These are phyloP conservation scores for Xerocomus potaroensis DNA, from an alignment of 768 basidiomycete species.

Conservation along the genomic window DNA sequence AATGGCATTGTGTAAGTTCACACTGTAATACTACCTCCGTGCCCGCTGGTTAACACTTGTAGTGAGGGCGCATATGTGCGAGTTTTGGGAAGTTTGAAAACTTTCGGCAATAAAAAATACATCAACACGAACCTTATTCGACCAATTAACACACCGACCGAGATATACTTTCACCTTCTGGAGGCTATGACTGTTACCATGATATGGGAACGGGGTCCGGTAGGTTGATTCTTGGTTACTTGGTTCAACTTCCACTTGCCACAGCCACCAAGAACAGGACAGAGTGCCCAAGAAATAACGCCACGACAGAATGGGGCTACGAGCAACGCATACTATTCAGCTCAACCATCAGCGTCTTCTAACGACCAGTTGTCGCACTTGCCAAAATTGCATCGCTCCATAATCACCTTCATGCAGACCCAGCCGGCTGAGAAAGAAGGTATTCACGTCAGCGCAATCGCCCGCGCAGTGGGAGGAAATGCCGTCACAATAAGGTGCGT, in stretches of 20 bases:
- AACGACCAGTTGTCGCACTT: conserved; percentile 53
- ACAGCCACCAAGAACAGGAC: conserved; percentile 34
- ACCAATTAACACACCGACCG: conserved; percentile 62
- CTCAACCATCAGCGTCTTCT: conserved; percentile 28
- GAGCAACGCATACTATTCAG: conserved; percentile 45
- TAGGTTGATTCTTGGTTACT: conserved; percentile 22
- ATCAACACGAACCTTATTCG: conserved; percentile 77
- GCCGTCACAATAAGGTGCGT: conserved; percentile 61
- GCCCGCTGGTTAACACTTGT: background rate
- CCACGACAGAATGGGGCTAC: conserved; percentile 11
- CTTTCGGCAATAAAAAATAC: conserved; percentile 76
- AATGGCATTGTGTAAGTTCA: conserved; percentile 43
- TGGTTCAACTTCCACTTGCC: background rate
- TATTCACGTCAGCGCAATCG: conserved; percentile 68
- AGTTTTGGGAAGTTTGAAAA: conserved; percentile 77
- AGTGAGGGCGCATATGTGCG: conserved; percentile 80
- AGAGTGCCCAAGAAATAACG: conserved; percentile 15
- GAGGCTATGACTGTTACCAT: conserved; percentile 71
- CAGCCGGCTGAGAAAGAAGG: conserved; percentile 57
- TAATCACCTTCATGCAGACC: conserved; percentile 57
- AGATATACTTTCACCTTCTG: conserved; percentile 77
- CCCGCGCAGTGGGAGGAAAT: conserved; percentile 55
- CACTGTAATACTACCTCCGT: conserved; percentile 1
- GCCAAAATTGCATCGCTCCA: conserved; percentile 54
- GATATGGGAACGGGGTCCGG: conserved; percentile 61